Base-by-base conservation (phyloP, 2,329 filamentous ascomycete genomes). In the Trichophyton benhamiae region DNA sequence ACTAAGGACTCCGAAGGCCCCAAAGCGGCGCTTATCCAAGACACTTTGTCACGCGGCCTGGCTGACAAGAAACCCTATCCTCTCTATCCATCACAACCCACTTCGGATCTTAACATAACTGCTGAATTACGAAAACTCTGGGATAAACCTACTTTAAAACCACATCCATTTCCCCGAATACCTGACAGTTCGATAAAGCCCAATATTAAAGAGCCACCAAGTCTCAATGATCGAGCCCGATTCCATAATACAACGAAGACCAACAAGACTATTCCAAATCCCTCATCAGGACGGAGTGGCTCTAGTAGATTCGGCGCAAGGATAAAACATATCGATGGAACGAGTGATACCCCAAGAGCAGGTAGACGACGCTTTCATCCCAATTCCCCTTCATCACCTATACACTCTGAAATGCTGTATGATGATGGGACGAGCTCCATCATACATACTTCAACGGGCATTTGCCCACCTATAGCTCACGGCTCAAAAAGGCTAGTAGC, bases 381-480 rank as follows among this genome's bases (percentile, higher is more conserved):
- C 15, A 55, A n/a, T 17, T 27, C 3, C 22, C 52, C 27, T 33
- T 27, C 13, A 59, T 36, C 64, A 52, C 66, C 65, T 9, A 63
- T 72, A 13, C 65, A 70, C 4, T 65, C 62, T 36, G 67, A 70
- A 1, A 70, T 73, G 58, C 67, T 71, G 27, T 69, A 75, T 27
- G 69, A 72, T 30, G 73, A 68, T 25, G 73, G 75, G 3, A 36
- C 17, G 15, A 55, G 27, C 27, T 55, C 69, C 70, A 11, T 74
- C 75, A 11, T 66, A 66, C 2, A 62, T 60, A 1, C 71, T 79
- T 3, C 74, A 68, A 2, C 60, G 69, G 2, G 15, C n/a, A 17
- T 69, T 77, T 3, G 61, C 68, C 4, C 62, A 61, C 0, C 60
- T 65, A 0, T 63, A 69, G 3, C 67, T 71, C 9, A 65, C 33